These are phyloP conservation scores for Aspergillus avenaceus DNA, from an alignment of 495 filamentous ascomycete species.

Conservation along the genomic window DNA sequence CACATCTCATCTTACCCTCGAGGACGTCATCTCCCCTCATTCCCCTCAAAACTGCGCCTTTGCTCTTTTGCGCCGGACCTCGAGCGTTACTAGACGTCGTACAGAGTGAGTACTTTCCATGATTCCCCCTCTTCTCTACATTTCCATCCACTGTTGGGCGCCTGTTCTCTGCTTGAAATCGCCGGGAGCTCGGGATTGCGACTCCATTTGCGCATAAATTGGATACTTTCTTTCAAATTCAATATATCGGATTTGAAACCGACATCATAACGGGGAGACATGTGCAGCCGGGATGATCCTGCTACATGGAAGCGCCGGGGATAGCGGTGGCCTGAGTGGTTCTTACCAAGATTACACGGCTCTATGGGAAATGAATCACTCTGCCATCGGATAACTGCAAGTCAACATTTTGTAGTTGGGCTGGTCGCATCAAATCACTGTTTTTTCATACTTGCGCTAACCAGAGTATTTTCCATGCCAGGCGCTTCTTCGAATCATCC, in stretches of 20 bases:
- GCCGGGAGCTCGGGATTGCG: too few species aligned
- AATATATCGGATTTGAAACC: background rate
- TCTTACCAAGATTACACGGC: background rate
- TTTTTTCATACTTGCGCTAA: background rate
- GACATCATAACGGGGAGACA: background rate
- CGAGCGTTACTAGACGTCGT: background rate
- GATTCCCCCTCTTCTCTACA: background rate
- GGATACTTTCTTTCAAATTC: background rate
- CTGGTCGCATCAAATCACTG: too few species aligned
- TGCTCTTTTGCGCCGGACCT: background rate
- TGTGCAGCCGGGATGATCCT: background rate
- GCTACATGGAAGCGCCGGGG: background rate
- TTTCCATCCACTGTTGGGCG: background rate
- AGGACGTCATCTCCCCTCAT: background rate
- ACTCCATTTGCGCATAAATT: background rate
- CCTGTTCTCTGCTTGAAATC: too few species aligned
- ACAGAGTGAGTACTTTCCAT: background rate
- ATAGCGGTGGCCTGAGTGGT: background rate
- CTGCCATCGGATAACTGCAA: too few species aligned
- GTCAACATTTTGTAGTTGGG: too few species aligned
- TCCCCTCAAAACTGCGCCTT: background rate
- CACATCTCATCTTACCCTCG: background rate
- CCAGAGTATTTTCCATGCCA: background rate
- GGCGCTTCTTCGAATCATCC: conserved; percentile 1
- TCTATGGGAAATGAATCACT: too few species aligned